phyloP scores from a whole-genome alignment of 345 rosid species.

The Dipteronia dyeriana region DNA sequence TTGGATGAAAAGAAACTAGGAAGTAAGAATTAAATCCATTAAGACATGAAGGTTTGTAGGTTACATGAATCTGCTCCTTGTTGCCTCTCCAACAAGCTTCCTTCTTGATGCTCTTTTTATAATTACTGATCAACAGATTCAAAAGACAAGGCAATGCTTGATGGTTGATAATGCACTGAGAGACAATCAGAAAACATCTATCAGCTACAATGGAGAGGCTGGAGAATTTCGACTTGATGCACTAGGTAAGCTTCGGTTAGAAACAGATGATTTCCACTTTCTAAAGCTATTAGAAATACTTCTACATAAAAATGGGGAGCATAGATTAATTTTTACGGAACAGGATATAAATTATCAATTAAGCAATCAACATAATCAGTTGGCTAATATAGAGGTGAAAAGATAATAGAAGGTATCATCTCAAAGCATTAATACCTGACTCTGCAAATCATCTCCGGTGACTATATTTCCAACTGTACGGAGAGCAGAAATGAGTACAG shows the following conservation, averaged over 20 bases:
- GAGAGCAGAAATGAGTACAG: constrained; percentile 83
- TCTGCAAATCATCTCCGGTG: constrained; percentile 76
- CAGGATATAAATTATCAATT: neutral
- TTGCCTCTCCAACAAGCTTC: constrained; percentile 97
- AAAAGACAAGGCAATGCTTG: constrained; percentile 68
- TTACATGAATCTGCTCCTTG: constrained; percentile 68
- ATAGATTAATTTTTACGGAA: neutral
- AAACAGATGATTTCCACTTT: neutral
- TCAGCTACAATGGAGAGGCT: neutral
- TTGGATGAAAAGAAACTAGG: neutral
- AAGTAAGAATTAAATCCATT: neutral
- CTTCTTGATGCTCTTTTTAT: constrained; percentile 85
- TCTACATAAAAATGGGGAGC: neutral
- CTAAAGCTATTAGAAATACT: neutral
- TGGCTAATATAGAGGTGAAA: neutral
- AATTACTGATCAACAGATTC: constrained; percentile 51
- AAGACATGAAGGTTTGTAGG: neutral
- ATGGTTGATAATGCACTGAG: constrained; percentile 60
- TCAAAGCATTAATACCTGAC: constrained; percentile 50
- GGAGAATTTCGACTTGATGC: neutral
- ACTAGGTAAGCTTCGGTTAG: neutral
- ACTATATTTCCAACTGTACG: constrained; percentile 88
- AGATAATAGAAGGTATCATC: neutral
- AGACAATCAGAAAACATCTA: neutral
- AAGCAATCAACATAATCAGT: neutral